A percentile compares a stretch with the other conserved stretches of the same genome.
phyloP scores from a whole-genome alignment of 1,139 yeast genomes.

The Hansenula anomala region DNA sequence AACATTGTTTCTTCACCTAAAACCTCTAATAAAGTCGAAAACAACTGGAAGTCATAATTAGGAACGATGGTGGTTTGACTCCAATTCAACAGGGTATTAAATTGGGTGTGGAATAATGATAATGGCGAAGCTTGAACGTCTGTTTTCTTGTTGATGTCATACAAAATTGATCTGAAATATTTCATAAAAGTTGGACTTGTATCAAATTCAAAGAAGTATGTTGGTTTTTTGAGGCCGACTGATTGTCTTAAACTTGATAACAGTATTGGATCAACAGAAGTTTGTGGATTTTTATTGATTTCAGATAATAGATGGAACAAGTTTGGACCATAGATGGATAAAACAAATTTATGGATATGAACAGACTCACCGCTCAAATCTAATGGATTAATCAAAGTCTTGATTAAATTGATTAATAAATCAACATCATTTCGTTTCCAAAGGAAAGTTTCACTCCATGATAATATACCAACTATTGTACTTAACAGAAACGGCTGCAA shows the following conservation, averaged over 20 bases:
- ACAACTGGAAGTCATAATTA: conserved; percentile 14
- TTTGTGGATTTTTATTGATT: conserved; percentile 6
- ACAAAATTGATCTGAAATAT: not conserved
- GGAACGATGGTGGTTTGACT: conserved; percentile 16
- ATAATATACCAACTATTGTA: conserved; percentile 38
- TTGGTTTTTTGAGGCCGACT: not conserved
- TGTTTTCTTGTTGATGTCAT: conserved; percentile 1
- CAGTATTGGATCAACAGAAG: conserved; percentile 12
- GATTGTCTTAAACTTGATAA: conserved; percentile 4
- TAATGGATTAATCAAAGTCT: conserved; percentile 27
- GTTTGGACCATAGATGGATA: conserved; percentile 26
- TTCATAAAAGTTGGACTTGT: conserved; percentile 4
- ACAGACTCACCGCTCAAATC: conserved; percentile 34
- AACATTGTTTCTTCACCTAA: conserved; percentile 14
- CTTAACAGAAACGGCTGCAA: conserved; percentile 54
- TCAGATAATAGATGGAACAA: conserved; percentile 16
- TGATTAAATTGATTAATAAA: conserved; percentile 27
- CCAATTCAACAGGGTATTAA: conserved; percentile 18
- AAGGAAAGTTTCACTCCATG: conserved; percentile 31
- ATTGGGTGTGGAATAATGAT: conserved; percentile 13
- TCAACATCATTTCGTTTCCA: conserved; percentile 30
- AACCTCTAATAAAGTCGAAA: conserved; percentile 9
- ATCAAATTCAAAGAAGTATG: conserved; percentile 12
- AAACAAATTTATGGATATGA: conserved; percentile 30
- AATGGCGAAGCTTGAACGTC: conserved; percentile 9